These are phyloP conservation scores for Cucurbita moschata DNA, from an alignment of 306 rosid species.

Conservation along the genomic window DNA sequence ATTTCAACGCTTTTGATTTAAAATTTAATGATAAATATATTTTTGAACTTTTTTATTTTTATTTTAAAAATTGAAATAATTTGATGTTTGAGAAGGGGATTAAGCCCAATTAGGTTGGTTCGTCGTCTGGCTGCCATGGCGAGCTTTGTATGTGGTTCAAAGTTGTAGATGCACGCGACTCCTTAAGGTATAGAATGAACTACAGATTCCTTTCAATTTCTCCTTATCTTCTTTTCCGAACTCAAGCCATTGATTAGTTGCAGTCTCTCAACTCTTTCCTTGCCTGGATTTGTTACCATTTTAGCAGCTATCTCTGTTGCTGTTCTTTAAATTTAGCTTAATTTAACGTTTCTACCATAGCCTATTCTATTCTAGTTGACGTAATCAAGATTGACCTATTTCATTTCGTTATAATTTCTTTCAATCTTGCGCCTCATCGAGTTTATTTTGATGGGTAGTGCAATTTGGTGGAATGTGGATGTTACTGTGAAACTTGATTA, in stretches of 20 bases:
- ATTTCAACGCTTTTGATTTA: too few species aligned
- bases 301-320: background rate
- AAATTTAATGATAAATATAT: too few species aligned
- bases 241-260: background rate
- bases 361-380: background rate
- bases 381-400: background rate
- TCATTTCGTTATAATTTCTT: background rate
- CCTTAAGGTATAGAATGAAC: background rate
- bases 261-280: background rate
- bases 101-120: background rate
- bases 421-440: background rate
- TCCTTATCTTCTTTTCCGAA: background rate
- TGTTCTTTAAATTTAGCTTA: background rate
- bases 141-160: slow-evolving; percentile 13
- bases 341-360: background rate
- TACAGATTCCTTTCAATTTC: background rate
- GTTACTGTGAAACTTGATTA: background rate
- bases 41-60: too few species aligned
- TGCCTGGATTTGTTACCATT: background rate
- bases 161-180: background rate
- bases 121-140: slow-evolving; percentile 18
- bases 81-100: background rate
- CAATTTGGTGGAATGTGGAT: background rate
- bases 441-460: background rate
- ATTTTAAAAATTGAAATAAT: background rate